Evolutionary conservation across 2,329 filamentous ascomycete genomes (phyloP).

Genomic region (Corinectria fuckeliana): DNA sequence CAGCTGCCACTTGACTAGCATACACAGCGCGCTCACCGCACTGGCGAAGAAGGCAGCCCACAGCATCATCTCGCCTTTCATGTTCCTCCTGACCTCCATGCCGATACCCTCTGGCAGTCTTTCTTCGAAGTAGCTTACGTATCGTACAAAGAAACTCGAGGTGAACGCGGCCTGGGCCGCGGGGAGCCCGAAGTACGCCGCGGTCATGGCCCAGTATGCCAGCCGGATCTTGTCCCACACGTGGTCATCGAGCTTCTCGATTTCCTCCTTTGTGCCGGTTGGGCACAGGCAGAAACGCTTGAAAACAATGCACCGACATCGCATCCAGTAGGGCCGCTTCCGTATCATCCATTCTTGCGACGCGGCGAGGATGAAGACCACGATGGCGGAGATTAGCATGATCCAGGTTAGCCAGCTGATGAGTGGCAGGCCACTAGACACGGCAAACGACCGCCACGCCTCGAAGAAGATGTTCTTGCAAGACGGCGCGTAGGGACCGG

Average conservation of each 20-base stretch:
- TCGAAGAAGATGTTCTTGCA: slow-evolving; percentile 39
- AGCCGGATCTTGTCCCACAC: slow-evolving; percentile 37
- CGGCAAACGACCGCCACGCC: slow-evolving; percentile 32
- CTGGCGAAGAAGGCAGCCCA: slow-evolving; percentile 32
- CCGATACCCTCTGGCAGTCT: slow-evolving; percentile 34
- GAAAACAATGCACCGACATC: slow-evolving; percentile 34
- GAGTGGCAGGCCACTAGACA: slow-evolving; percentile 21
- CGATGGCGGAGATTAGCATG: slow-evolving; percentile 22
- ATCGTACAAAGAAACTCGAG: slow-evolving; percentile 27
- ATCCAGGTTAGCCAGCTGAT: slow-evolving; percentile 26
- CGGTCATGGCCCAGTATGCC: slow-evolving; percentile 32
- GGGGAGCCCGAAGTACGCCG: slow-evolving; percentile 26
- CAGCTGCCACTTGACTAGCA: slow-evolving; percentile 31
- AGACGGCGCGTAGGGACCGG: slow-evolving; percentile 22
- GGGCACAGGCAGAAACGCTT: slow-evolving; percentile 36
- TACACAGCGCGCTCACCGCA: slow-evolving; percentile 28
- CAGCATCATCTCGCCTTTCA: slow-evolving; percentile 23
- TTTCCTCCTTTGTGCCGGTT: slow-evolving; percentile 35
- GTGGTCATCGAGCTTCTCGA: slow-evolving; percentile 35
- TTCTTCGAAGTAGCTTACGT: slow-evolving; percentile 27
- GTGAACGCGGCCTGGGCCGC: slow-evolving; percentile 26
- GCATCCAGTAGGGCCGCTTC: slow-evolving; percentile 38
- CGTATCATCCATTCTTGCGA: slow-evolving; percentile 36
- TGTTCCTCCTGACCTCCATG: slow-evolving; percentile 28
- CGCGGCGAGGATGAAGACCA: slow-evolving; percentile 16